These are phyloP conservation scores for Talaromyces marneffei DNA, from an alignment of 2,329 filamentous ascomycete species.

Conservation along the genomic window DNA sequence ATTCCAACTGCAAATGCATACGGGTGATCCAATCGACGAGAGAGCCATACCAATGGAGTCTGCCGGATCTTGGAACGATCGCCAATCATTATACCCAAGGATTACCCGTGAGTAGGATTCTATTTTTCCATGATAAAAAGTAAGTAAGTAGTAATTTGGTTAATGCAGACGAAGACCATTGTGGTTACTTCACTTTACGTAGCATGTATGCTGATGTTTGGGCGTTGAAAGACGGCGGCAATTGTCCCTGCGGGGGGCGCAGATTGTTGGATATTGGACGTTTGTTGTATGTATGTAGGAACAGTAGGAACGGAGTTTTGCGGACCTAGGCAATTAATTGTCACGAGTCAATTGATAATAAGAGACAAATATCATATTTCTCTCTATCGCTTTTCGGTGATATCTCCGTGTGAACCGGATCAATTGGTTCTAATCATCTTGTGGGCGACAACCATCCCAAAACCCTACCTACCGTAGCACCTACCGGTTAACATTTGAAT, in stretches of 20 bases:
- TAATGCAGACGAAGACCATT: neutral
- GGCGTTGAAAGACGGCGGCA: conserved; percentile 11
- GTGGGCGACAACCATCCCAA: neutral
- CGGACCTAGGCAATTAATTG: neutral
- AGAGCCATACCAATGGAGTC: neutral
- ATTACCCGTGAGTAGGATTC: neutral
- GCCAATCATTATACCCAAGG: neutral
- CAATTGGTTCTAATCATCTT: neutral
- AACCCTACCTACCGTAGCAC: neutral
- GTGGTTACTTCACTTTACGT: neutral
- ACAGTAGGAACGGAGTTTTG: neutral
- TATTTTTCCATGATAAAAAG: neutral
- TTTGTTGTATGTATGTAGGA: neutral
- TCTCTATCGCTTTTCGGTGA: too few species aligned
- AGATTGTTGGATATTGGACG: neutral
- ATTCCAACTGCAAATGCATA: neutral
- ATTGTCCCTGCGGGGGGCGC: conserved; percentile 24
- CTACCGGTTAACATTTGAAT: too few species aligned
- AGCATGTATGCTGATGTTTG: too few species aligned
- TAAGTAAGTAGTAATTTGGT: neutral
- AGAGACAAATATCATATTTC: neutral
- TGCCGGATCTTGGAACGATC: neutral
- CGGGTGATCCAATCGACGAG: neutral
- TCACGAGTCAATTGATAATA: neutral
- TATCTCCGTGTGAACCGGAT: neutral